Evolutionary conservation across 1,284 basidiomycete species (phyloP).

Genomic region (Bondarzewia mesenterica): DNA sequence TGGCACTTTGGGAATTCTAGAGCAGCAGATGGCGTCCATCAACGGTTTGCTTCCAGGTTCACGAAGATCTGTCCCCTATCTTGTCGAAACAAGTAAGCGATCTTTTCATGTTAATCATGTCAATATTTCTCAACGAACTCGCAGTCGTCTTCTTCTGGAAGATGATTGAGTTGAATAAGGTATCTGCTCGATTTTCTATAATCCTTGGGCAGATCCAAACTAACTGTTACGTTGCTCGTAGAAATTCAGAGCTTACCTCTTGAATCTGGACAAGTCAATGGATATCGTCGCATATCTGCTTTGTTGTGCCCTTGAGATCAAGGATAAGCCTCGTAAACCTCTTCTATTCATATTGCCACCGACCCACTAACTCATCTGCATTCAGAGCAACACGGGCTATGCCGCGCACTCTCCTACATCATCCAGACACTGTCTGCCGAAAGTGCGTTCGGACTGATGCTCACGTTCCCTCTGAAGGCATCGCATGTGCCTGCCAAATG

Average conservation of each 20-base stretch:
- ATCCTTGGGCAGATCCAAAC: no score
- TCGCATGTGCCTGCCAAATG: slow-evolving; percentile 68
- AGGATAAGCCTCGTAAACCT: slow-evolving; percentile 78
- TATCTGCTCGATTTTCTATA: slow-evolving; percentile 23
- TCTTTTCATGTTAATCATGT: neutral
- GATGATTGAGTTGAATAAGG: slow-evolving; percentile 86
- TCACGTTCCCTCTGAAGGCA: slow-evolving; percentile 51
- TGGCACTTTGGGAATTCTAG: slow-evolving; percentile 64
- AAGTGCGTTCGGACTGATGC: slow-evolving; percentile 59
- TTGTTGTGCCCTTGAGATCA: slow-evolving; percentile 76
- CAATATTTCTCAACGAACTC: neutral
- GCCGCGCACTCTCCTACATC: slow-evolving; percentile 85
- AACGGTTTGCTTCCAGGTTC: slow-evolving; percentile 80
- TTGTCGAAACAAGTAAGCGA: slow-evolving; percentile 69
- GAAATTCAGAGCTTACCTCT: slow-evolving; percentile 80
- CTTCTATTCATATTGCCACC: neutral
- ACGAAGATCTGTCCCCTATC: slow-evolving; percentile 70
- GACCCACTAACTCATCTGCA: slow-evolving; percentile 6
- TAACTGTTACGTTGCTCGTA: slow-evolving; percentile 21
- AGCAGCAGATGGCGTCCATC: slow-evolving; percentile 65
- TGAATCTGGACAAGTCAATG: slow-evolving; percentile 73
- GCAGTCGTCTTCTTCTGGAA: slow-evolving; percentile 82
- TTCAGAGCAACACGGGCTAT: slow-evolving; percentile 82
- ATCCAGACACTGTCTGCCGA: slow-evolving; percentile 89
- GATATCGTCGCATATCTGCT: slow-evolving; percentile 74